Evolutionary conservation across 2,329 filamentous ascomycete species (phyloP).

Genomic region (Fusarium sp.): DNA sequence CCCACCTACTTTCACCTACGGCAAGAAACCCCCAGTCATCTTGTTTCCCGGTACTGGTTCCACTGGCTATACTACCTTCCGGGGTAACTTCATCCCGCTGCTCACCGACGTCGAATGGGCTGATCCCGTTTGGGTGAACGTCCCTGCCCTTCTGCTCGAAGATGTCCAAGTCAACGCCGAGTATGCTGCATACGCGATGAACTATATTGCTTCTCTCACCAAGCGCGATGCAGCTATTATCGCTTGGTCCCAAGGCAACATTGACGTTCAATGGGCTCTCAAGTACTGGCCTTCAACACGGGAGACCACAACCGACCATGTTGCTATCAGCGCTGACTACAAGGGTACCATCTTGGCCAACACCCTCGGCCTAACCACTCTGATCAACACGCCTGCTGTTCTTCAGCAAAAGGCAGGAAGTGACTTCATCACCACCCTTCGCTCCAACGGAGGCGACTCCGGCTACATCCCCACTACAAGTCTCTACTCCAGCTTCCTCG

Average conservation of each 20-base stretch:
- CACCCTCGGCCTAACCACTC: fast-evolving
- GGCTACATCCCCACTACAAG: constrained; percentile 14
- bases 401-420: constrained; percentile 10
- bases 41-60: constrained; percentile 7
- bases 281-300: constrained; percentile 23
- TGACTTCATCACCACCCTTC: constrained; percentile 2
- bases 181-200: constrained; percentile 10
- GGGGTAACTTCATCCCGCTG: constrained; percentile 6
- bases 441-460: not conserved
- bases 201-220: not conserved
- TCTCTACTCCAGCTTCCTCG: constrained; percentile 11
- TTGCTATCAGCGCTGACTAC: constrained; percentile 16
- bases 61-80: constrained; percentile 3
- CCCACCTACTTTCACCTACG: constrained; percentile 4
- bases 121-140: constrained; percentile 14
- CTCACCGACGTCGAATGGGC: constrained; percentile 12
- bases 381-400: constrained; percentile 11
- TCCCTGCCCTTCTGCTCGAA: not conserved
- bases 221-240: not conserved
- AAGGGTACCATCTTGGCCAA: constrained; percentile 11
- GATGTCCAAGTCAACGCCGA: constrained; percentile 11
- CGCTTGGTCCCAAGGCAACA: constrained; percentile 17
- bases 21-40: constrained; percentile 2
- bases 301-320: constrained; percentile 3
- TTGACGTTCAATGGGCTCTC: constrained; percentile 15